A percentile compares a stretch with the other conserved stretches of the same genome.
These are phyloP conservation scores for Serendipita sp. DNA, from an alignment of 768 basidiomycete species.

Conservation along the genomic window DNA sequence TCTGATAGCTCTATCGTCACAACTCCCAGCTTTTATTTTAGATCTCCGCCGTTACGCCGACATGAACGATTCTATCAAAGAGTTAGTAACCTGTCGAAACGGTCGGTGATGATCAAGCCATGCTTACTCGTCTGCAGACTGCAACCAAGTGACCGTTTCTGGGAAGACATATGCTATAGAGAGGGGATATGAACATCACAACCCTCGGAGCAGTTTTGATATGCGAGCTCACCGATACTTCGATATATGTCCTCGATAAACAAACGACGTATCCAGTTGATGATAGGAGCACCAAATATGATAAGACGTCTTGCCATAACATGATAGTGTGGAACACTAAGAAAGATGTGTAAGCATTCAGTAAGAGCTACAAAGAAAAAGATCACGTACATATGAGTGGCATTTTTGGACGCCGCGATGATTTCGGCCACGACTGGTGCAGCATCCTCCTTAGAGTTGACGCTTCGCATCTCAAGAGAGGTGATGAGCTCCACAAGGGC, in stretches of 20 bases:
- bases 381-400: slow-evolving; percentile 41
- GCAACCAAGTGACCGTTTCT: slow-evolving; percentile 41
- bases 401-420: slow-evolving; percentile 21
- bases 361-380: neutral
- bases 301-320: slow-evolving; percentile 23
- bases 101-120: no score
- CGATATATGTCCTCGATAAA: slow-evolving; percentile 50
- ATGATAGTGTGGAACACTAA: slow-evolving; percentile 42
- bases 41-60: slow-evolving; percentile 39
- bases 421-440: slow-evolving; percentile 26
- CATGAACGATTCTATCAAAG: slow-evolving; percentile 32
- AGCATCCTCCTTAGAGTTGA: slow-evolving; percentile 18
- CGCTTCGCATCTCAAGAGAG: neutral
- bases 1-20: neutral
- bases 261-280: slow-evolving; percentile 30
- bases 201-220: neutral
- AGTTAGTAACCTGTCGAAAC: neutral
- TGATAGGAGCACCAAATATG: slow-evolving; percentile 16
- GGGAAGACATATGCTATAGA: slow-evolving; percentile 49
- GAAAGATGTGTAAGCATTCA: neutral
- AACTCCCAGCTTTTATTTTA: slow-evolving; percentile 14
- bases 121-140: slow-evolving; percentile 39
- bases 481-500: neutral
- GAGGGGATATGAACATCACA: slow-evolving; percentile 22
- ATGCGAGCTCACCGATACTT: slow-evolving; percentile 29